phyloP scores from a whole-genome alignment of 495 filamentous ascomycete species.

The Diplogelasinospora grovesii region DNA sequence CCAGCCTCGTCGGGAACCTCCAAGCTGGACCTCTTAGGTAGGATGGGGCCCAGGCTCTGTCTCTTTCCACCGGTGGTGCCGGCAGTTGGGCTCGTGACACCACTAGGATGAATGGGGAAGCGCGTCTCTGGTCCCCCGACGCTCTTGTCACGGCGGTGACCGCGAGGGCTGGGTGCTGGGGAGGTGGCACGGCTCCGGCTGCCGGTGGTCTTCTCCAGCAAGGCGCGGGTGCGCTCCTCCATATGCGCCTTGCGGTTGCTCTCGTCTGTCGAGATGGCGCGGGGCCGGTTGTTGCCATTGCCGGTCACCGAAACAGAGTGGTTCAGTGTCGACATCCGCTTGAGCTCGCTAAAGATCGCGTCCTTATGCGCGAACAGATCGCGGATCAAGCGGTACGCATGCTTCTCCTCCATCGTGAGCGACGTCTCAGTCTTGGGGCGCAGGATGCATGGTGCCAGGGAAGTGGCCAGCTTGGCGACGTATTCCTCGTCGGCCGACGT shows the following conservation, averaged over 20 bases:
- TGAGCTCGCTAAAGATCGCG: conserved; percentile 90
- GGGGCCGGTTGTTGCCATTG: conserved; percentile 57
- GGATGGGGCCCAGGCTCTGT: conserved; percentile 26
- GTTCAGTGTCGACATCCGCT: conserved; percentile 72
- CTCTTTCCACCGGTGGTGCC: conserved; percentile 44
- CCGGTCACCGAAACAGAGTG: conserved; percentile 41
- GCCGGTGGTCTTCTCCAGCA: conserved; percentile 53
- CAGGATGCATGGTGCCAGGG: conserved; percentile 80
- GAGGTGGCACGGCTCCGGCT: conserved; percentile 63
- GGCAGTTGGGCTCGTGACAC: conserved; percentile 46
- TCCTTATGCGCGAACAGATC: conserved; percentile 94
- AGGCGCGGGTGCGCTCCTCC: conserved; percentile 82
- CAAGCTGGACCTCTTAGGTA: conserved; percentile 40
- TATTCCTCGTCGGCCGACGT: conserved; percentile 93
- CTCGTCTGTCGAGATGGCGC: conserved; percentile 93
- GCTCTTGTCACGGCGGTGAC: conserved; percentile 69
- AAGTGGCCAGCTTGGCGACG: conserved; percentile 65
- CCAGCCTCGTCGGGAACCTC: conserved; percentile 39
- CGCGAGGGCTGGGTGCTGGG: conserved; percentile 57
- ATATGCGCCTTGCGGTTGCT: conserved; percentile 88
- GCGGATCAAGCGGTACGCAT: conserved; percentile 83
- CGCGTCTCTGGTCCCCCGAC: conserved; percentile 71
- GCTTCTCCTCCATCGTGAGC: conserved; percentile 91
- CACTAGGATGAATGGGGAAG: conserved; percentile 78
- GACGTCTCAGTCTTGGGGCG: conserved; percentile 79